phyloP scores from a whole-genome alignment of 345 rosid genomes.

The Populus tremula region DNA sequence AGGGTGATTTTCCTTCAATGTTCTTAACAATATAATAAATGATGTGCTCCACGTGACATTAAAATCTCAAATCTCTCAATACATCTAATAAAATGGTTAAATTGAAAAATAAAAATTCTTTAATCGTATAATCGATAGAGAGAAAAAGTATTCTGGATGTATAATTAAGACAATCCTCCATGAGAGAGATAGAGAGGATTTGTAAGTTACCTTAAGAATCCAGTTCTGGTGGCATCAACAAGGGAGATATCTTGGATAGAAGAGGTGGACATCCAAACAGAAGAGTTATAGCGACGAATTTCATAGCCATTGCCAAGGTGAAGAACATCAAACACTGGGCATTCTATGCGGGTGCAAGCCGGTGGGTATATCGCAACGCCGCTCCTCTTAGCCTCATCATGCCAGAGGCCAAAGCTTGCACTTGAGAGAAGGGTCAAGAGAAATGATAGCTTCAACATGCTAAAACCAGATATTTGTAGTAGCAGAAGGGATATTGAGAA shows the following conservation, averaged over 20 bases:
- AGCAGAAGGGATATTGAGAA: too few relatives aligned
- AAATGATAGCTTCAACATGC: background rate
- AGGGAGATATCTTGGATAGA: constrained; percentile 74
- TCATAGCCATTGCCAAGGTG: constrained; percentile 58
- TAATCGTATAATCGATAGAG: too few relatives aligned
- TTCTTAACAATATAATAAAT: too few relatives aligned
- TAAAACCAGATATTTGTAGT: background rate
- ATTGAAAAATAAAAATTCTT: too few relatives aligned
- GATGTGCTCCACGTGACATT: too few relatives aligned
- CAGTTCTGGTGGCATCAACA: constrained; percentile 63
- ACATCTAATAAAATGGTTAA: too few relatives aligned
- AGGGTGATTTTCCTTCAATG: too few relatives aligned
- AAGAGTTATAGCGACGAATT: constrained; percentile 56
- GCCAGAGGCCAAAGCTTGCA: constrained; percentile 21
- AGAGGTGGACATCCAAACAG: constrained; percentile 68
- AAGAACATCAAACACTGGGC: constrained; percentile 58
- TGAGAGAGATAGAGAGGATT: background rate
- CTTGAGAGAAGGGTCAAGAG: constrained; percentile 50
- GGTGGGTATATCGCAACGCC: constrained; percentile 45
- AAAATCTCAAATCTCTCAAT: too few relatives aligned
- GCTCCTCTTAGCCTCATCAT: constrained; percentile 8
- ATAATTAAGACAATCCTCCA: too few relatives aligned
- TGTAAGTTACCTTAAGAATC: constrained; percentile 56
- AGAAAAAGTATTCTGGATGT: too few relatives aligned
- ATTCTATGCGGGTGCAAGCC: constrained; percentile 69